A percentile compares a stretch with the other conserved stretches of the same genome.
These are phyloP conservation scores for Trichophyton mentagrophytes DNA, from an alignment of 2,329 filamentous ascomycete species.

Conservation along the genomic window DNA sequence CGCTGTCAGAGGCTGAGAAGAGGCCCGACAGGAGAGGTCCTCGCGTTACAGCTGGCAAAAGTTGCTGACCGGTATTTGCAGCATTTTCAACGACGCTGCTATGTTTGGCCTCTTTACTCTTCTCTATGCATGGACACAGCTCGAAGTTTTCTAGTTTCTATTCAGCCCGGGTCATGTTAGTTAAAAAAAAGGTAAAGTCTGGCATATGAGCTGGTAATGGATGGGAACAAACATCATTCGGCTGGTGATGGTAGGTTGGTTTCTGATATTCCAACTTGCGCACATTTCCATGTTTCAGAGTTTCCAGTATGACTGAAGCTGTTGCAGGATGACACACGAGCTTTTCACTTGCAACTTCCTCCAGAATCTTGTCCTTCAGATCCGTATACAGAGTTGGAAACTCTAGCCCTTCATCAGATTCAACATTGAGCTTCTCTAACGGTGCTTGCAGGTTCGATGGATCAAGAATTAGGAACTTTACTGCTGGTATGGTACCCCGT, in stretches of 20 bases:
- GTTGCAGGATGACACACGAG: conserved; percentile 17
- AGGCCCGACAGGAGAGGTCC: conserved; percentile 13
- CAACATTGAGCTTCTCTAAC: conserved; percentile 24
- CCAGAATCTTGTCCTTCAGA: conserved; percentile 17
- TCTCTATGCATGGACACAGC: background rate
- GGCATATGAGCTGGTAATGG: background rate
- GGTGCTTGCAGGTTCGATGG: conserved; percentile 22
- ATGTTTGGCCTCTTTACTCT: background rate
- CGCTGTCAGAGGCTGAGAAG: conserved; percentile 30
- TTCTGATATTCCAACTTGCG: conserved; percentile 16
- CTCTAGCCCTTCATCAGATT: conserved; percentile 32
- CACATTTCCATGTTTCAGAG: conserved; percentile 16
- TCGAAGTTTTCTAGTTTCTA: background rate
- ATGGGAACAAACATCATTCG: background rate
- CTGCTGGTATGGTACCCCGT: conserved; percentile 32
- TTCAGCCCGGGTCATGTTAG: background rate
- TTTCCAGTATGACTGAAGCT: conserved; percentile 19
- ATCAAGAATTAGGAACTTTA: conserved; percentile 16
- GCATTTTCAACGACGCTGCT: background rate
- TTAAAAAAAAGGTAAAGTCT: background rate
- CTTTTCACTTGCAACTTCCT: conserved; percentile 16
- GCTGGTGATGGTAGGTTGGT: conserved; percentile 10
- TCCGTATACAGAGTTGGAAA: conserved; percentile 29
- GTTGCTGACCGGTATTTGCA: background rate
- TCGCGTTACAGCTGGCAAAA: too few species aligned